Evolutionary conservation across 75 land plant genomes (phyloP).

Genomic region (Chamaecyparis obtusa): DNA sequence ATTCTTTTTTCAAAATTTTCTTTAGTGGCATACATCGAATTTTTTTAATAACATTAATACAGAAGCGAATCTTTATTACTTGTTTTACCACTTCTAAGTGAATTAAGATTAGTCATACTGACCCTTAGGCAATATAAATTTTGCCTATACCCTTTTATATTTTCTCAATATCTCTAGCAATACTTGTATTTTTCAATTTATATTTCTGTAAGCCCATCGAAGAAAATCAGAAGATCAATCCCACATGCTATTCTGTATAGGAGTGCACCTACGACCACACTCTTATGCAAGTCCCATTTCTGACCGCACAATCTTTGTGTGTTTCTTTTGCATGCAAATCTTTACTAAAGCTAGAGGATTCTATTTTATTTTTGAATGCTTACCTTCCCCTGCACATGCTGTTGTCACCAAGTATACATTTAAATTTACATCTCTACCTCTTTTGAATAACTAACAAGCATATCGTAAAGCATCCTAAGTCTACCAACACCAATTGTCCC

Average conservation of each 20-base stretch:
- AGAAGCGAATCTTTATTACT: not conserved
- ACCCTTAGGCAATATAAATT: not conserved
- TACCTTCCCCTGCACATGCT: not conserved
- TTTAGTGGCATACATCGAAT: not conserved
- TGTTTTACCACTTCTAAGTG: not conserved
- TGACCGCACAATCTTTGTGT: not conserved
- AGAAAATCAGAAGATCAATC: not conserved
- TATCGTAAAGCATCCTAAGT: not conserved
- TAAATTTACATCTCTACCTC: not conserved
- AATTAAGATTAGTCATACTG: not conserved
- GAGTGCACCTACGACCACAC: not conserved
- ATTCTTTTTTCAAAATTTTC: not conserved
- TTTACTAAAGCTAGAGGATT: not conserved
- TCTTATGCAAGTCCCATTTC: not conserved
- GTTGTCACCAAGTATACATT: not conserved
- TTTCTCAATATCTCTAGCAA: not conserved
- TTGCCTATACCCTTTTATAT: not conserved
- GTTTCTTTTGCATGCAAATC: not conserved
- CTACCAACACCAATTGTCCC: not conserved
- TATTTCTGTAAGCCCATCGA: too few relatives aligned
- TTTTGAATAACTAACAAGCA: not conserved
- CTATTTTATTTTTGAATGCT: not conserved
- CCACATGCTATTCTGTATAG: not conserved
- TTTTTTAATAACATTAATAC: not conserved
- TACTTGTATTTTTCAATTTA: not conserved